Evolutionary conservation across 2,329 filamentous ascomycete species (phyloP), one percentile per base, ranked within the genome.

Genomic region (Dothideomycetes sp.): DNA sequence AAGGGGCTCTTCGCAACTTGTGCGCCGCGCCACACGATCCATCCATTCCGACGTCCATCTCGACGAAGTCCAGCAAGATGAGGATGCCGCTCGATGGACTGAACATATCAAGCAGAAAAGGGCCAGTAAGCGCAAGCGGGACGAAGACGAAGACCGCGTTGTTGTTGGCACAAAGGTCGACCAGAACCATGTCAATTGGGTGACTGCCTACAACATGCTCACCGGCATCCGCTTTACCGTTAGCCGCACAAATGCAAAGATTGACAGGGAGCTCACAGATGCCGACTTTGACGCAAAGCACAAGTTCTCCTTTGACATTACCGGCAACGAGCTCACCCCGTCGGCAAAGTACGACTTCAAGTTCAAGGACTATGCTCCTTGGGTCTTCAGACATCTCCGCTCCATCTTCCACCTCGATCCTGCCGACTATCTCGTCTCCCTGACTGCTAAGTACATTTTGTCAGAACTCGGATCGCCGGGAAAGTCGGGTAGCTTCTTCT

Each of bases 341-440:
- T 95, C 89, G 46, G 88, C 91, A 51, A 96, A 98, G 65, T 98
- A 98, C 68, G 91, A 98, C 66, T 98, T 98, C 78, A 98, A 98
- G 64, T 98, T 98, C 73, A 98, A 98, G 68, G 91, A 98, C 65
- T 98, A 98, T 62, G 89, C 89, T n/a, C 91, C 91, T 42, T 96
- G 89, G 88, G 91, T 98, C 43, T 98, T 98, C 64, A 85, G 91
- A 54, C 85, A 87, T 63, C 73, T 98, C 32, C 84, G 91, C 49
- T 70, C 78, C 36, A 82, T 81, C 47, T 98, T 98, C 67, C 79
- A 82, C 52, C 76, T 96, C 40, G 91, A 98, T 57, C 91, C 91
- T 16, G 91, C 89, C 50, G 91, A 98, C 62, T 98, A 98, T 59
- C 77, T 98, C 45, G 93, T 98, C 79, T 98, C 91, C 5, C 68